Percentiles rank a stretch among this genome's conserved stretches.
These are phyloP conservation scores for Juglanconis juglandina DNA, from an alignment of 2,329 filamentous ascomycete species.

Conservation along the genomic window DNA sequence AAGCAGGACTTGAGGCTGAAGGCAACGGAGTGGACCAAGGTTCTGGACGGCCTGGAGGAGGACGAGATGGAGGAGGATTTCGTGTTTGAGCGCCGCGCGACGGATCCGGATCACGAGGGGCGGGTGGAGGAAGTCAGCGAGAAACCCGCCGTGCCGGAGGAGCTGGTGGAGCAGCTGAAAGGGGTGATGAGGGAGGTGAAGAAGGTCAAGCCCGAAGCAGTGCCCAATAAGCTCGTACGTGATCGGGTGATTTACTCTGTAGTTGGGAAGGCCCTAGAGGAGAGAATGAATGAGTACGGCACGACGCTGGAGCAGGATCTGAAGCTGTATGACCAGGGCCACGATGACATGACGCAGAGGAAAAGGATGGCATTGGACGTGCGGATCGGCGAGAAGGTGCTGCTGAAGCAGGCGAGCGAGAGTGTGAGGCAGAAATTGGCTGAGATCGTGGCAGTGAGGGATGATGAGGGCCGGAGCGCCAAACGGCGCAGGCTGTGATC, in stretches of 20 bases:
- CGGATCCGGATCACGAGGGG: conserved; percentile 50
- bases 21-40: conserved; percentile 12
- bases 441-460: conserved; percentile 17
- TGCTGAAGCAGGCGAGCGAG: conserved; percentile 27
- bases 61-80: conserved; percentile 73
- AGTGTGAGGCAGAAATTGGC: conserved; percentile 21
- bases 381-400: conserved; percentile 33
- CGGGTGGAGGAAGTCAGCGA: conserved; percentile 28
- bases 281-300: conserved; percentile 25
- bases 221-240: conserved; percentile 48
- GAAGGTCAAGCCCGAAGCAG: conserved; percentile 38
- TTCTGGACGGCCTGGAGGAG: conserved; percentile 41
- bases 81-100: conserved; percentile 57
- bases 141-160: conserved; percentile 43
- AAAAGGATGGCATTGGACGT: conserved; percentile 31
- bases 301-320: conserved; percentile 30
- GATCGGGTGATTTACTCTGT: conserved; percentile 43
- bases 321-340: conserved; percentile 4
- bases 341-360: conserved; percentile 4
- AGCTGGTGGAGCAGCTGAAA: conserved; percentile 51
- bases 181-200: conserved; percentile 46
- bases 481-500: conserved; percentile 24
- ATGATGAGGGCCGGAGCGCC: conserved; percentile 22
- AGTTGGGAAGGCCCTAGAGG: conserved; percentile 30
- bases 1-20: conserved; percentile 35